Evolutionary conservation across 257 asterid genomes (phyloP).

Genomic region (Cordia subcordata): DNA sequence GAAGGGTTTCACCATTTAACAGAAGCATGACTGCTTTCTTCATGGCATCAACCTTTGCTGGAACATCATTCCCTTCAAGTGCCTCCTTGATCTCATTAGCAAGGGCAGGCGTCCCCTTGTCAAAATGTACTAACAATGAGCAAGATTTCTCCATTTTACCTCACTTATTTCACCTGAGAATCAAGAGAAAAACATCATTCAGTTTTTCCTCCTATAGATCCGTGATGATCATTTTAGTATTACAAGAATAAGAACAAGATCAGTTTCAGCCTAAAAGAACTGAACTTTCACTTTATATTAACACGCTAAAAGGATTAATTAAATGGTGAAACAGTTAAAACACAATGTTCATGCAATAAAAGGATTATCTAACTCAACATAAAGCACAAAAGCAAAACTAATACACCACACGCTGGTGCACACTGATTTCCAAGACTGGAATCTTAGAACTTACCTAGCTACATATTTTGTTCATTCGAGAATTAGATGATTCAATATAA

Average conservation of each 20-base stretch:
- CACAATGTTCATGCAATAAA: too few species aligned
- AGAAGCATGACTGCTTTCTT: conserved; percentile 86
- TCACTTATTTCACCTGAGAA: neutral
- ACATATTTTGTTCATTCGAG: too few species aligned
- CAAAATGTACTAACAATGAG: conserved; percentile 75
- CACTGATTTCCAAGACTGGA: too few species aligned
- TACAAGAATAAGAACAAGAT: too few species aligned
- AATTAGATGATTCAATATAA: too few species aligned
- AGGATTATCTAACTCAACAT: too few species aligned
- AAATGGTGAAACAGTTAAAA: too few species aligned
- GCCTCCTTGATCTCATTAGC: conserved; percentile 94
- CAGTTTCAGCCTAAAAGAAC: too few species aligned
- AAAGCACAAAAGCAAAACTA: too few species aligned
- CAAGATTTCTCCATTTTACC: conserved; percentile 79
- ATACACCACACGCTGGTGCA: too few species aligned
- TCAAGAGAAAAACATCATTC: neutral
- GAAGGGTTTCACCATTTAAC: conserved; percentile 83
- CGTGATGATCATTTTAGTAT: neutral
- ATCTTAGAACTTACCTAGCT: neutral
- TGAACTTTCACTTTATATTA: too few species aligned
- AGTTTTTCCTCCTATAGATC: neutral
- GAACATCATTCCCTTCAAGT: conserved; percentile 73
- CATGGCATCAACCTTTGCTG: conserved; percentile 81
- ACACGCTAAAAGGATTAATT: too few species aligned
- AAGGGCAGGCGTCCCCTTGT: conserved; percentile 83